phyloP scores from a whole-genome alignment of 495 filamentous ascomycete genomes.

The Aspergillus affinis region DNA sequence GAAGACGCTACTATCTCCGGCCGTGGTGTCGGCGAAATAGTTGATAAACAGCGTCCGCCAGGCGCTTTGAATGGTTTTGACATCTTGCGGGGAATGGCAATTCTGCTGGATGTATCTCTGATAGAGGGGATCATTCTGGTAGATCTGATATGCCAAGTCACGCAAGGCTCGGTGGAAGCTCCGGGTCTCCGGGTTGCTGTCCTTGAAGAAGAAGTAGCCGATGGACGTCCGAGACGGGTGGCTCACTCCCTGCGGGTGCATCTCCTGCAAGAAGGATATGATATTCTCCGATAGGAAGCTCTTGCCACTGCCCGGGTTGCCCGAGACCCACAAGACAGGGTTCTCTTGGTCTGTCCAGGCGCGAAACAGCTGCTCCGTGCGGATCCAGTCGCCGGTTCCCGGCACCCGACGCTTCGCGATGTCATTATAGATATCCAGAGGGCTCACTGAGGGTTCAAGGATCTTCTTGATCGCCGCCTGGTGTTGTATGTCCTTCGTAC shows the following conservation, averaged over 20 bases:
- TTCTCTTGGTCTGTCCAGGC: constrained; percentile 24
- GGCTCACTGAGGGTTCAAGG: constrained; percentile 13
- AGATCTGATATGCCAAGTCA: constrained; percentile 33
- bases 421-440: constrained; percentile 26
- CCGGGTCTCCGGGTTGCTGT: constrained; percentile 29
- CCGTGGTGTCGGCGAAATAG: constrained; percentile 22
- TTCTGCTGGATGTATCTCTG: constrained; percentile 21
- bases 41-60: constrained; percentile 31
- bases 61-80: constrained; percentile 29
- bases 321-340: constrained; percentile 34
- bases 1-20: constrained; percentile 22
- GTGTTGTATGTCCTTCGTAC: constrained; percentile 5
- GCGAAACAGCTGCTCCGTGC: constrained; percentile 23
- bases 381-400: constrained; percentile 37
- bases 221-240: constrained; percentile 13
- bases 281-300: constrained; percentile 32
- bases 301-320: constrained; percentile 35
- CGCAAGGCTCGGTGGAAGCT: constrained; percentile 29
- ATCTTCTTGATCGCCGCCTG: constrained; percentile 10
- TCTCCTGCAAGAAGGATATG: constrained; percentile 23
- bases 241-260: constrained; percentile 11
- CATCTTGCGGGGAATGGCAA: constrained; percentile 16
- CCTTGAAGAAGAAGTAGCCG: constrained; percentile 38
- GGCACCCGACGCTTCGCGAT: constrained; percentile 26
- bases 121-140: constrained; percentile 30